phyloP scores from a whole-genome alignment of 2,329 filamentous ascomycete species.

The Clonostachys chloroleuca region DNA sequence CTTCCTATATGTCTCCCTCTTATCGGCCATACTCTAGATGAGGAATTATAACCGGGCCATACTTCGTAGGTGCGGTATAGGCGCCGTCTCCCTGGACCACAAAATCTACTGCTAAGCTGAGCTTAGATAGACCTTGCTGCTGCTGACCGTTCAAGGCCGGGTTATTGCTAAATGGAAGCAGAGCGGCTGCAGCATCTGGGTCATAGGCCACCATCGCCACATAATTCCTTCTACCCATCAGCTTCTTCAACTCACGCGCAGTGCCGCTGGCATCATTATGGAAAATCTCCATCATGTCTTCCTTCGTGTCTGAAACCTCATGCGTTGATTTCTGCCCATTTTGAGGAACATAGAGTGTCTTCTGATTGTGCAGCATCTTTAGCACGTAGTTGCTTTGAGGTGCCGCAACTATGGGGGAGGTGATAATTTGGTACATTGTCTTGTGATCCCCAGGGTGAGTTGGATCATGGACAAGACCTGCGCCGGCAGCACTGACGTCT shows the following conservation, averaged over 20 bases:
- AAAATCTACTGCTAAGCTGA: constrained; percentile 92
- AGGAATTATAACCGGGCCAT: constrained; percentile 92
- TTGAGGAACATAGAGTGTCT: constrained; percentile 81
- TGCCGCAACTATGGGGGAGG: constrained; percentile 85
- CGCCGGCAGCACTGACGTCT: constrained; percentile 87
- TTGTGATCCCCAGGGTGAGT: constrained; percentile 90
- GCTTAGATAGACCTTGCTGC: constrained; percentile 49
- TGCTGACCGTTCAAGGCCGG: constrained; percentile 25
- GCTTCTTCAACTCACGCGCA: constrained; percentile 76
- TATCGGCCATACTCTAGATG: constrained; percentile 71
- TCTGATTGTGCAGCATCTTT: constrained; percentile 93
- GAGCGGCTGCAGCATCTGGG: constrained; percentile 61
- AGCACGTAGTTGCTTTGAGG: constrained; percentile 82
- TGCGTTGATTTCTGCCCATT: constrained; percentile 78
- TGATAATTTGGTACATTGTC: constrained; percentile 98
- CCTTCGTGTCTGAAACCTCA: constrained; percentile 85
- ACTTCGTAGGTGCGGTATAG: constrained; percentile 83
- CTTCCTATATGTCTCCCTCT: neutral
- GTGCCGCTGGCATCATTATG: constrained; percentile 86
- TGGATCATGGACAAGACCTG: constrained; percentile 91
- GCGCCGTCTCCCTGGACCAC: constrained; percentile 90
- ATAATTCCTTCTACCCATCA: constrained; percentile 94
- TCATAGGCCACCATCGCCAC: constrained; percentile 93
- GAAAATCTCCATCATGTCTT: constrained; percentile 99
- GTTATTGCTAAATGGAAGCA: constrained; percentile 29